phyloP scores from a whole-genome alignment of 768 basidiomycete species.

The Russula dissimulans region DNA sequence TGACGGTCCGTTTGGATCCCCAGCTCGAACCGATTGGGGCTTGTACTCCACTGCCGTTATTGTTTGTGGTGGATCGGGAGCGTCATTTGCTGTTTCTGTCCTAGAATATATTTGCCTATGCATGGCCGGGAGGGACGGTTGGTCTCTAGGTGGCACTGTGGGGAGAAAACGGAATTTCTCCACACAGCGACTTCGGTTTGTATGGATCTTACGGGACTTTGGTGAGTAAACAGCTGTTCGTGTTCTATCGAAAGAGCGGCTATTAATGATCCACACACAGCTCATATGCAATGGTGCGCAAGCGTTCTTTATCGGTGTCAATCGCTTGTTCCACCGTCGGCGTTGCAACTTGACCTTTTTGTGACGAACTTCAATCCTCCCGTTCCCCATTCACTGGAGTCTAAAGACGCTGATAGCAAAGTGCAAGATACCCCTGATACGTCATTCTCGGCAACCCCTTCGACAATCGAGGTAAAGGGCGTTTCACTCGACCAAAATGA shows the following conservation, averaged over 20 bases:
- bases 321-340: conserved; percentile 37
- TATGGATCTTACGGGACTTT: conserved; percentile 73
- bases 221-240: conserved; percentile 35
- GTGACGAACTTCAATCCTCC: conserved; percentile 47
- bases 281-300: conserved; percentile 73
- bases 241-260: background rate
- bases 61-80: conserved; percentile 65
- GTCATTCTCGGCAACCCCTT: background rate
- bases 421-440: background rate
- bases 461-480: background rate
- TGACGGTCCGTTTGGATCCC: conserved; percentile 64
- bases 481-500: conserved; percentile 4
- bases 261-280: conserved; percentile 27
- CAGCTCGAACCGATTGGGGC: conserved; percentile 49
- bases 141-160: conserved; percentile 37
- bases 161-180: conserved; percentile 35
- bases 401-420: background rate
- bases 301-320: conserved; percentile 53
- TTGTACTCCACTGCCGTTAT: conserved; percentile 50
- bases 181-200: conserved; percentile 53
- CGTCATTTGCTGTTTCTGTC: conserved; percentile 60
- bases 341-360: conserved; percentile 62
- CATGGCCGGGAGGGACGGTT: conserved; percentile 46
- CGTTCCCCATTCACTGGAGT: background rate
- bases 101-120: conserved; percentile 55